These are phyloP conservation scores for Ceratocystis colombiana DNA, from an alignment of 2,329 filamentous ascomycete species.

Conservation along the genomic window DNA sequence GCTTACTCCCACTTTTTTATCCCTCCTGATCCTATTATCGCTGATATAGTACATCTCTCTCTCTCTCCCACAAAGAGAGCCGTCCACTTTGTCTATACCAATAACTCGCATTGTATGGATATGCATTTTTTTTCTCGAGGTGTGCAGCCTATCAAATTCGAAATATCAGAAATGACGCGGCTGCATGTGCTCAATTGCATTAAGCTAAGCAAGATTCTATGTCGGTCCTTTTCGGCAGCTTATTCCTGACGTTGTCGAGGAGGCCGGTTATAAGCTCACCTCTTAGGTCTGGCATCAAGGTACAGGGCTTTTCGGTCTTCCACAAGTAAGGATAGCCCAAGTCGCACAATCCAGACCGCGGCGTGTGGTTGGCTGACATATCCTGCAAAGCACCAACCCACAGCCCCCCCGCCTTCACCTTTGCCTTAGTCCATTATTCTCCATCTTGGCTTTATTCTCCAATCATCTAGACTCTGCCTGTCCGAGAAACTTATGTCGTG, in stretches of 20 bases:
- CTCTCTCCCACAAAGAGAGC: too few species aligned
- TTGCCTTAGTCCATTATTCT: background rate
- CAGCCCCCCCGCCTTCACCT: background rate
- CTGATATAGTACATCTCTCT: background rate
- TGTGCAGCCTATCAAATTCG: background rate
- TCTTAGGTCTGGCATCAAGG: background rate
- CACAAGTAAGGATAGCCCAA: slow-evolving; percentile 11
- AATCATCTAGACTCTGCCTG: background rate
- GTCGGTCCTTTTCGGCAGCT: slow-evolving; percentile 13
- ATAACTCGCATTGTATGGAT: too few species aligned
- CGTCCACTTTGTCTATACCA: too few species aligned
- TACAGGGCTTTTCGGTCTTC: background rate
- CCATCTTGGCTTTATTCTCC: slow-evolving; percentile 5
- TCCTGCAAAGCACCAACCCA: background rate
- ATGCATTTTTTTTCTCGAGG: background rate
- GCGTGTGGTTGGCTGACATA: slow-evolving; percentile 9
- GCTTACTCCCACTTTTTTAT: background rate
- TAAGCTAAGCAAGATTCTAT: background rate
- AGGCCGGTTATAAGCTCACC: background rate
- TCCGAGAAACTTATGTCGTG: background rate
- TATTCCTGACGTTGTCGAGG: background rate
- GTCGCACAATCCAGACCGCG: slow-evolving; percentile 11
- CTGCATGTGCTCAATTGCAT: background rate
- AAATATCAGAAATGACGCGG: background rate
- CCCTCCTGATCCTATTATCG: slow-evolving; percentile 2